Conservation (phyloP, 2,329 filamentous ascomycete species). For the Aureobasidium sp. region DNA sequence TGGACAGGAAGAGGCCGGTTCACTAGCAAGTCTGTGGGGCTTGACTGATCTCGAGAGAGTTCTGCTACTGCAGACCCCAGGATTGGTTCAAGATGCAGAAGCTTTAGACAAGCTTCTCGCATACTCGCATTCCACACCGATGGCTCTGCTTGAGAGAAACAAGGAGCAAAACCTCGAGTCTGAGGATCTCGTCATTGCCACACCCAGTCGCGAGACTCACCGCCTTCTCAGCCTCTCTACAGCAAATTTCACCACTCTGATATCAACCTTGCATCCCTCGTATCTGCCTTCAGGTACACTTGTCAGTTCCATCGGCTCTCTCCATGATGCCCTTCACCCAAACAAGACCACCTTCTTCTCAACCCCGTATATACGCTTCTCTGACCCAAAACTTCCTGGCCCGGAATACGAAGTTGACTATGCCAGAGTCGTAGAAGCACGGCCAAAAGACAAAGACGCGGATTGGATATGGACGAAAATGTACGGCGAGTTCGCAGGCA, state of each 20-base stretch:
- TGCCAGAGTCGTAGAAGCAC: constrained; percentile 32
- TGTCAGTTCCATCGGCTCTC: constrained; percentile 26
- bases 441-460: constrained; percentile 41
- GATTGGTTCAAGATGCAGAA: constrained; percentile 40
- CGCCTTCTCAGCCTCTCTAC: constrained; percentile 18
- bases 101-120: constrained; percentile 39
- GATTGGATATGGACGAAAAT: constrained; percentile 44
- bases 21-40: constrained; percentile 39
- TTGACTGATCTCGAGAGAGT: constrained; percentile 41
- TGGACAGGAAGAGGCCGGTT: constrained; percentile 25
- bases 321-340: constrained; percentile 23
- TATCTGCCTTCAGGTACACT: constrained; percentile 25
- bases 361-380: constrained; percentile 41
- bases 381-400: constrained; percentile 42
- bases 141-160: constrained; percentile 26
- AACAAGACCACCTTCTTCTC: constrained; percentile 39
- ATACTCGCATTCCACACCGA: constrained; percentile 28
- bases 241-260: constrained; percentile 21
- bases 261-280: constrained; percentile 28
- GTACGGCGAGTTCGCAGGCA: constrained; percentile 44
- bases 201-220: constrained; percentile 22
- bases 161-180: not conserved
- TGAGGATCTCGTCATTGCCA: constrained; percentile 30
- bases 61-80: constrained; percentile 39
- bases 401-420: constrained; percentile 46